Percentiles rank a stretch among this genome's conserved stretches.
Conservation (phyloP, 1,139 yeast genomes). For the Blastobotrys apis region DNA sequence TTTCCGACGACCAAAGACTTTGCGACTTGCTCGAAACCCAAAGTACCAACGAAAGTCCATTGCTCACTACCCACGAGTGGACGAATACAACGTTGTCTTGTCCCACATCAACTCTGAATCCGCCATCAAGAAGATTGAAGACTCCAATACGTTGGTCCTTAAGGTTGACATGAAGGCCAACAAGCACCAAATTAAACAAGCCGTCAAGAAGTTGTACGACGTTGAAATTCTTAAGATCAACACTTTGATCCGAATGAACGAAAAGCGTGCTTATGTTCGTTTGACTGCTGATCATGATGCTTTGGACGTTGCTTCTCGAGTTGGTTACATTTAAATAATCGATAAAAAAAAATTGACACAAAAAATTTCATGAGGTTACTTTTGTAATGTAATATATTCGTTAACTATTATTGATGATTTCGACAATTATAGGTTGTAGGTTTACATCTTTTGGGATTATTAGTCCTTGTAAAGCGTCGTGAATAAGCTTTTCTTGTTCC, state of each 20-base stretch:
- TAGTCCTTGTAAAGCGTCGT: constrained; percentile 28
- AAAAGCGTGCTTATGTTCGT: constrained; percentile 99
- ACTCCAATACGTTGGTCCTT: constrained; percentile 98
- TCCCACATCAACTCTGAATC: constrained; percentile 97
- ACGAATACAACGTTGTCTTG: constrained; percentile 91
- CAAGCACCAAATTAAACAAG: constrained; percentile 97
- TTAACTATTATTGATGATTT: too few species aligned
- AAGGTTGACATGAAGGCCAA: constrained; percentile 95
- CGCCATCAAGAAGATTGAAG: constrained; percentile 99
- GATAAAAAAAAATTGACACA: background rate
- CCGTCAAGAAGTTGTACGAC: constrained; percentile 96
- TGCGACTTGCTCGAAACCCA: constrained; percentile 90
- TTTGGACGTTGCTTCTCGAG: constrained; percentile 99
- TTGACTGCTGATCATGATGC: constrained; percentile 99
- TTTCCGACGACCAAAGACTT: constrained; percentile 97
- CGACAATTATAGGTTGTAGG: constrained; percentile 22
- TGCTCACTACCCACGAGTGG: constrained; percentile 96
- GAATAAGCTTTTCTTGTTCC: constrained; percentile 20
- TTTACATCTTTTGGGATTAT: constrained; percentile 28
- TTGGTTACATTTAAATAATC: constrained; percentile 80
- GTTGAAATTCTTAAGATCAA: constrained; percentile 91
- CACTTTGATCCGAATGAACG: constrained; percentile 97
- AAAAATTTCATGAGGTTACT: too few species aligned
- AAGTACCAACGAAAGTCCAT: constrained; percentile 94
- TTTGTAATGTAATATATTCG: constrained; percentile 12